phyloP scores from a whole-genome alignment of 495 filamentous ascomycete species.

The Rusavskia elegans region DNA sequence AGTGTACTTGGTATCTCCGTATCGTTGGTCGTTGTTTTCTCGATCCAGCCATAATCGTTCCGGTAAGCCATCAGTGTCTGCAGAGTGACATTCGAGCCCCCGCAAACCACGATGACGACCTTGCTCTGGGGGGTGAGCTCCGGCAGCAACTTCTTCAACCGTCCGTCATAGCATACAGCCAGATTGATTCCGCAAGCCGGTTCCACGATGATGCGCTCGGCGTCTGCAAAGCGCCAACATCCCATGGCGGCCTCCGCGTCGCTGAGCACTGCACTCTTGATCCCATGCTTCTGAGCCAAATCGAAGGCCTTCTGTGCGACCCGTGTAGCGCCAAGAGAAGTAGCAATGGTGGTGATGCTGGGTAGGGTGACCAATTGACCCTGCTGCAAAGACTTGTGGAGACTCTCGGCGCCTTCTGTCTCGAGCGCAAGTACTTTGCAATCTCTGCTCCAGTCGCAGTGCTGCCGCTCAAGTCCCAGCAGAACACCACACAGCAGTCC shows the following conservation, averaged over 20 bases:
- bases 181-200: slow-evolving; percentile 67
- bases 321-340: slow-evolving; percentile 54
- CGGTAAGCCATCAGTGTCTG: slow-evolving; percentile 49
- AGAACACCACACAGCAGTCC: slow-evolving; percentile 71
- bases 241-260: slow-evolving; percentile 72
- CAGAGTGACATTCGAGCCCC: slow-evolving; percentile 59
- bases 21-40: slow-evolving; percentile 1
- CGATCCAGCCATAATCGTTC: slow-evolving; percentile 29
- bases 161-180: slow-evolving; percentile 43
- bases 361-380: slow-evolving; percentile 49
- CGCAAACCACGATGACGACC: slow-evolving; percentile 77
- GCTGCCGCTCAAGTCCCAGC: slow-evolving; percentile 41
- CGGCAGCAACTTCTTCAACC: slow-evolving; percentile 45
- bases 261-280: slow-evolving; percentile 53
- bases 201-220: slow-evolving; percentile 68
- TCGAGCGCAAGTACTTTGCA: slow-evolving; percentile 60
- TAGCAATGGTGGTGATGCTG: slow-evolving; percentile 69
- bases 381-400: slow-evolving; percentile 42
- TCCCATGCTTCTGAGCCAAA: slow-evolving; percentile 33
- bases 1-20: not conserved
- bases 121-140: slow-evolving; percentile 41
- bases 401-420: slow-evolving; percentile 62
- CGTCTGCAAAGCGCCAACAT: slow-evolving; percentile 61
- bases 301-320: slow-evolving; percentile 62
- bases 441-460: slow-evolving; percentile 8